phyloP scores from a whole-genome alignment of 371 early-diverging fungal genomes.

The Umbelopsis sp. region DNA sequence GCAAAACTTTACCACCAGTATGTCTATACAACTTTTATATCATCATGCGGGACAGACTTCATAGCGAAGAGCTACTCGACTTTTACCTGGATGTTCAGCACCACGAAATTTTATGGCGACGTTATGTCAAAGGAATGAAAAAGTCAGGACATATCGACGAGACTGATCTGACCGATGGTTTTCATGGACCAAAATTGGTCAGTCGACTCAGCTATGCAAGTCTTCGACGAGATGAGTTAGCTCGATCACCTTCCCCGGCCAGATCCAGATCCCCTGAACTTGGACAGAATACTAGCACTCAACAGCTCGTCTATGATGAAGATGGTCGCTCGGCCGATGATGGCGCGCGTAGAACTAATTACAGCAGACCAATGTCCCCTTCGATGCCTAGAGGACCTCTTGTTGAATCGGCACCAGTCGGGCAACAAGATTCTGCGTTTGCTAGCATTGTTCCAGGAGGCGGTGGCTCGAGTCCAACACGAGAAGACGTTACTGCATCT shows the following conservation, averaged over 20 bases:
- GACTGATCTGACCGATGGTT: constrained; percentile 12
- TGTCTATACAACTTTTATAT: constrained; percentile 55
- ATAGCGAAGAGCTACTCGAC: constrained; percentile 47
- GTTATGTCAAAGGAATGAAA: constrained; percentile 32
- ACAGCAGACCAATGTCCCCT: constrained; percentile 1
- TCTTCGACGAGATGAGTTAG: constrained; percentile 10
- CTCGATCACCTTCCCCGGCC: constrained; percentile 4
- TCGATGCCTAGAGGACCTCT: constrained; percentile 5
- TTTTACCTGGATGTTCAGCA: constrained; percentile 54
- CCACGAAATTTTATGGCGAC: constrained; percentile 46
- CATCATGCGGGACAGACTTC: constrained; percentile 46
- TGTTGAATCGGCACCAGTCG: background rate
- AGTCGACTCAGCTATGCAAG: constrained; percentile 18
- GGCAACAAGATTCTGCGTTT: constrained; percentile 4
- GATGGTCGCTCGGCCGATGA: background rate
- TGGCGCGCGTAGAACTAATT: background rate
- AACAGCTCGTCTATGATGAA: constrained; percentile 7
- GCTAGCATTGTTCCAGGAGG: background rate
- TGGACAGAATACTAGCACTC: background rate
- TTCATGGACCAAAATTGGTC: constrained; percentile 4
- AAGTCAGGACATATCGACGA: constrained; percentile 19
- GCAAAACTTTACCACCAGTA: constrained; percentile 53
- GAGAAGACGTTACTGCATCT: constrained; percentile 41
- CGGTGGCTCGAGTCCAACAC: constrained; percentile 25
- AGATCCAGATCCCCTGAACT: background rate